Conservation (phyloP, 2,329 filamentous ascomycete species). For the Huntiella moniliformis region DNA sequence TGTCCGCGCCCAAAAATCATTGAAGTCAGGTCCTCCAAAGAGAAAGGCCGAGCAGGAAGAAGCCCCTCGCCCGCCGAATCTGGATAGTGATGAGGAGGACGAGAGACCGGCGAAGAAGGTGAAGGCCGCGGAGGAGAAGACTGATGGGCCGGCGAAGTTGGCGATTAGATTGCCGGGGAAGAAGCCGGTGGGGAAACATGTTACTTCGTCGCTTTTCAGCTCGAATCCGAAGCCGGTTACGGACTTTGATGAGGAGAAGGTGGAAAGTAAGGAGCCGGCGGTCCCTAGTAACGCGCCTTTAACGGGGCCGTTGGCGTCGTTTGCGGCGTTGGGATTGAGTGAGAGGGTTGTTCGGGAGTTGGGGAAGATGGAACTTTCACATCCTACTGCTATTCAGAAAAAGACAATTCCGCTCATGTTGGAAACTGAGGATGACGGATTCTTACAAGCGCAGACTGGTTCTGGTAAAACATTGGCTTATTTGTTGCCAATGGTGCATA, state of each 20-base stretch:
- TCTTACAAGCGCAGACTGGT: slow-evolving; percentile 90
- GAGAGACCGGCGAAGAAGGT: slow-evolving; percentile 14
- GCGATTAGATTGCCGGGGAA: not conserved
- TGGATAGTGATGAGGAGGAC: slow-evolving; percentile 5
- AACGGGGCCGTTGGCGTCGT: slow-evolving; percentile 64
- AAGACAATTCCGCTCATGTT: slow-evolving; percentile 68
- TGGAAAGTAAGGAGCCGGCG: slow-evolving; percentile 28
- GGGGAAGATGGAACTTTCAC: slow-evolving; percentile 71
- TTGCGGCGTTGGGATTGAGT: slow-evolving; percentile 70
- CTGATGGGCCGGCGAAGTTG: not conserved
- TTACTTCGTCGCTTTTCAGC: slow-evolving; percentile 83
- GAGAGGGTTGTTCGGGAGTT: slow-evolving; percentile 65
- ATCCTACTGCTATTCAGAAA: slow-evolving; percentile 87
- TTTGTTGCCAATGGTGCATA: slow-evolving; percentile 74
- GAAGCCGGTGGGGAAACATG: slow-evolving; percentile 25
- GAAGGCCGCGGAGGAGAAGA: slow-evolving; percentile 10
- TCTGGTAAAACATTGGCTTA: slow-evolving; percentile 98
- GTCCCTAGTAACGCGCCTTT: slow-evolving; percentile 84
- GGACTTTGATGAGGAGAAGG: slow-evolving; percentile 33
- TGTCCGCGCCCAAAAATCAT: slow-evolving; percentile 21
- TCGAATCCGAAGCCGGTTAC: slow-evolving; percentile 65
- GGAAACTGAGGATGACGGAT: slow-evolving; percentile 69
- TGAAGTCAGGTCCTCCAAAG: slow-evolving; percentile 9
- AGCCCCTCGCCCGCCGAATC: slow-evolving; percentile 12
- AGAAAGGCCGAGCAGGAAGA: slow-evolving; percentile 24